Evolutionary conservation across 2,329 filamentous ascomycete genomes (phyloP).

Genomic region (Xylariomycetidae sp.): DNA sequence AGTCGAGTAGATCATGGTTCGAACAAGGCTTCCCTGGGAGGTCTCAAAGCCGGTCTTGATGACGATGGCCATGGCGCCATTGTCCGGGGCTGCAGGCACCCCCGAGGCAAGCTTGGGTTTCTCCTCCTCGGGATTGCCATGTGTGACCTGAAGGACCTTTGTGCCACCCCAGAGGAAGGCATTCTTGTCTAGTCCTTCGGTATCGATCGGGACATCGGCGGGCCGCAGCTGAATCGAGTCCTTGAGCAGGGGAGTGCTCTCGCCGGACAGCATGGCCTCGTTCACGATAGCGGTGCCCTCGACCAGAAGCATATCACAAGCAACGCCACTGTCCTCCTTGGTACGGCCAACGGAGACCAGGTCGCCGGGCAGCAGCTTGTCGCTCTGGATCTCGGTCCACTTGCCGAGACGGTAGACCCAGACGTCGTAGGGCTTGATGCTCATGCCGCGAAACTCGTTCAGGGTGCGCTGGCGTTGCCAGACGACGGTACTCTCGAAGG

Average conservation of each 20-base stretch:
- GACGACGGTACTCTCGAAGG: constrained; percentile 96
- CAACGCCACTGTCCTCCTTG: constrained; percentile 94
- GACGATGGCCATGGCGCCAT: constrained; percentile 88
- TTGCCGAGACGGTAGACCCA: constrained; percentile 83
- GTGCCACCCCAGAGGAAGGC: constrained; percentile 95
- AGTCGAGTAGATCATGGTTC: constrained; percentile 99
- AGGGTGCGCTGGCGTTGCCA: constrained; percentile 97
- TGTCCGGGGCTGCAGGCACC: constrained; percentile 80
- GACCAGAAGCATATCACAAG: constrained; percentile 92
- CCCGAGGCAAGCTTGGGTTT: constrained; percentile 66
- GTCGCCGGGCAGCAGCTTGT: constrained; percentile 88
- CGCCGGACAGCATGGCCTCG: constrained; percentile 97
- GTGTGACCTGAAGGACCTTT: constrained; percentile 92
- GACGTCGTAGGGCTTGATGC: constrained; percentile 95
- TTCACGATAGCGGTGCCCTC: constrained; percentile 97
- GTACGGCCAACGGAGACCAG: constrained; percentile 87
- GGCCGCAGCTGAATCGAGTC: constrained; percentile 91
- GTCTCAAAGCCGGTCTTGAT: constrained; percentile 98
- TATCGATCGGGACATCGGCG: constrained; percentile 70
- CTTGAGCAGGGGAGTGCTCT: constrained; percentile 94
- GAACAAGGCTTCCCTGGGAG: constrained; percentile 92
- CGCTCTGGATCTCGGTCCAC: constrained; percentile 84
- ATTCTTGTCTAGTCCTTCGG: constrained; percentile 93
- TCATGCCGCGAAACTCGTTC: constrained; percentile 97
- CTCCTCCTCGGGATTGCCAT: constrained; percentile 73